phyloP scores from a whole-genome alignment of 495 filamentous ascomycete genomes.

The Symbiotaphrina buchneri region DNA sequence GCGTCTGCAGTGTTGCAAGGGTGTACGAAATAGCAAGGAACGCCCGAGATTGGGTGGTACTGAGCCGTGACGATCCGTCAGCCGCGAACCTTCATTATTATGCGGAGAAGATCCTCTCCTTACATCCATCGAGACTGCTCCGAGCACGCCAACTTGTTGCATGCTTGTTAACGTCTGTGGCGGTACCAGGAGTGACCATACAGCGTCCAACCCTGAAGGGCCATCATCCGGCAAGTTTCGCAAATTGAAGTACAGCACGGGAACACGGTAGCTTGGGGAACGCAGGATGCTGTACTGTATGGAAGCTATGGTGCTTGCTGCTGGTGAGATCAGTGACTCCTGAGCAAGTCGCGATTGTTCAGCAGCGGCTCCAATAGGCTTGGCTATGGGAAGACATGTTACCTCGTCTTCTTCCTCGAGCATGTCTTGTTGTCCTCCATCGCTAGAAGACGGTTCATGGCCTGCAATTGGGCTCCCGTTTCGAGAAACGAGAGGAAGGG shows the following conservation, averaged over 20 bases:
- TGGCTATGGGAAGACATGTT: too few species aligned
- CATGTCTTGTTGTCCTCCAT: too few species aligned
- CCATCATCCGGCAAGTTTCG: constrained; percentile 20
- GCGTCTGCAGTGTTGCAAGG: constrained; percentile 70
- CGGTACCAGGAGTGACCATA: constrained; percentile 51
- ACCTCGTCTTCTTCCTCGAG: too few species aligned
- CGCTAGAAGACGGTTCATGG: too few species aligned
- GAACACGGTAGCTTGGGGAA: constrained; percentile 31
- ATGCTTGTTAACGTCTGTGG: constrained; percentile 31
- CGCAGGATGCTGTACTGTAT: constrained; percentile 37
- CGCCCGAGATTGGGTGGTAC: constrained; percentile 58
- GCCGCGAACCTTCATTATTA: too few species aligned
- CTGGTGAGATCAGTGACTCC: too few species aligned
- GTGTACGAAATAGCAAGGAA: constrained; percentile 63
- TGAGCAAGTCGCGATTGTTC: too few species aligned
- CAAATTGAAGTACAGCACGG: constrained; percentile 33
- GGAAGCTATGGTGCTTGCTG: too few species aligned
- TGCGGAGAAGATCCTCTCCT: too few species aligned
- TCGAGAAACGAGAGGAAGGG: too few species aligned
- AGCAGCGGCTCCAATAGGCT: too few species aligned
- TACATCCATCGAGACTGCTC: constrained; percentile 58
- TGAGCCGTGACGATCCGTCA: constrained; percentile 11
- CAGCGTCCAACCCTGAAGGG: constrained; percentile 30
- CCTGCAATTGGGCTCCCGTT: too few species aligned
- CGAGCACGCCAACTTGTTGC: constrained; percentile 36